Percentiles rank a stretch among this genome's conserved stretches.
These are phyloP conservation scores for Artemisia argyi DNA, from an alignment of 129 eudicot species.

Conservation along the genomic window DNA sequence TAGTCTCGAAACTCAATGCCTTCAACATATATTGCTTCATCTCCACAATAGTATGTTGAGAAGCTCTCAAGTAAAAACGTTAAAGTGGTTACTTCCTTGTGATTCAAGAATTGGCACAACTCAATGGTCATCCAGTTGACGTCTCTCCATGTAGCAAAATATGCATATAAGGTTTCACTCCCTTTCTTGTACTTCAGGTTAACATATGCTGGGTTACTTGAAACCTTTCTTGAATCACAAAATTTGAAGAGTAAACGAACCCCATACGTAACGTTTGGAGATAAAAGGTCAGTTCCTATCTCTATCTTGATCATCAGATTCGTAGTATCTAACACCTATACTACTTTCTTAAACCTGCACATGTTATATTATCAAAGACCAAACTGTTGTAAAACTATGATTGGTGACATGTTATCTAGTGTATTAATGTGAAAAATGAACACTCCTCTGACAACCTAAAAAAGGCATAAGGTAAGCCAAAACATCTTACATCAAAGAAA, in stretches of 20 bases:
- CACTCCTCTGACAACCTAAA: too few relatives aligned
- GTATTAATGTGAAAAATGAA: too few relatives aligned
- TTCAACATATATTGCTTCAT: background rate
- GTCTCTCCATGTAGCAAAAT: constrained; percentile 7
- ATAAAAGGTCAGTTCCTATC: background rate
- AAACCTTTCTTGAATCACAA: constrained; percentile 12
- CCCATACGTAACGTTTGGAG: background rate
- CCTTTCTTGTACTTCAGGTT: background rate
- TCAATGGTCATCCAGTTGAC: background rate
- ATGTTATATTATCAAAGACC: background rate
- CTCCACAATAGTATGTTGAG: background rate
- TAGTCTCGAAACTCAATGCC: constrained; percentile 20
- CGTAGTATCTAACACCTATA: background rate
- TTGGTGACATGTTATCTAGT: too few relatives aligned
- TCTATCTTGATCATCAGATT: background rate
- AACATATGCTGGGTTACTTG: background rate
- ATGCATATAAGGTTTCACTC: background rate
- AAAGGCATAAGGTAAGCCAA: too few relatives aligned
- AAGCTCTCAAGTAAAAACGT: background rate
- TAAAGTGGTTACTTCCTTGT: background rate
- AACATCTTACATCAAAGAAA: too few relatives aligned
- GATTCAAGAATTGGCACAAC: background rate
- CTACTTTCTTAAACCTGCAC: background rate
- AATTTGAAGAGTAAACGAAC: constrained; percentile 12
- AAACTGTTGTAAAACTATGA: background rate